These are phyloP conservation scores for Solioccasus polychromus DNA, from an alignment of 768 basidiomycete genomes.

Conservation along the genomic window DNA sequence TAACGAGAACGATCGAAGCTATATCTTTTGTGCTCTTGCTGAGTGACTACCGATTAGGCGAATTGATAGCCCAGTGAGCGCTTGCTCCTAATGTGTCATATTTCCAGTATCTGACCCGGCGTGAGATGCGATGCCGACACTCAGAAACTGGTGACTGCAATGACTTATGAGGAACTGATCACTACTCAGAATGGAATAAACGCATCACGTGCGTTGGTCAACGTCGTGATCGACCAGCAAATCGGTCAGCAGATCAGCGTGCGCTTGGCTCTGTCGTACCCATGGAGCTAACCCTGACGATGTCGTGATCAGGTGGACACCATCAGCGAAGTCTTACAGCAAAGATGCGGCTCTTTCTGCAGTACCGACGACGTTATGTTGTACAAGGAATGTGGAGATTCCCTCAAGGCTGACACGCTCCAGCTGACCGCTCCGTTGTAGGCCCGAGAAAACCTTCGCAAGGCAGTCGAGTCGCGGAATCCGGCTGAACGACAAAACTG, in stretches of 20 bases:
- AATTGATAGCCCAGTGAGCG: slow-evolving; percentile 76
- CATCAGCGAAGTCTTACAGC: slow-evolving; percentile 91
- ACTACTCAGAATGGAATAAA: slow-evolving; percentile 82
- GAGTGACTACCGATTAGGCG: slow-evolving; percentile 86
- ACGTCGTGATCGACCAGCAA: slow-evolving; percentile 96
- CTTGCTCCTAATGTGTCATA: not conserved
- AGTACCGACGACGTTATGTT: slow-evolving; percentile 97
- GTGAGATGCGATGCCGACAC: slow-evolving; percentile 68
- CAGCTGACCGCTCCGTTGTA: slow-evolving; percentile 28
- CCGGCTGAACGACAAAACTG: slow-evolving; percentile 71
- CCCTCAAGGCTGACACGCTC: not conserved
- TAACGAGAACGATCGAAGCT: slow-evolving; percentile 88
- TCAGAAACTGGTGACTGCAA: slow-evolving; percentile 61
- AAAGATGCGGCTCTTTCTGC: slow-evolving; percentile 95
- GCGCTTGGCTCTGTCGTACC: slow-evolving; percentile 26
- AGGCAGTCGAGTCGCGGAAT: slow-evolving; percentile 79
- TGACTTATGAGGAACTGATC: slow-evolving; percentile 87
- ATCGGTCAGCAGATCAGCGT: slow-evolving; percentile 96
- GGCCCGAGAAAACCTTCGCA: slow-evolving; percentile 93
- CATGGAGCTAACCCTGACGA: slow-evolving; percentile 3
- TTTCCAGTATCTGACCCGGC: slow-evolving; percentile 6
- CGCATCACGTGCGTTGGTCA: slow-evolving; percentile 87
- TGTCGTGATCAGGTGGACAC: slow-evolving; percentile 74
- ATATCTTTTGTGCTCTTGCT: slow-evolving; percentile 90
- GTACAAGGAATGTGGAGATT: slow-evolving; percentile 67